These are phyloP conservation scores for Corymbia citriodora DNA, from an alignment of 441 rosid genomes.

Conservation along the genomic window DNA sequence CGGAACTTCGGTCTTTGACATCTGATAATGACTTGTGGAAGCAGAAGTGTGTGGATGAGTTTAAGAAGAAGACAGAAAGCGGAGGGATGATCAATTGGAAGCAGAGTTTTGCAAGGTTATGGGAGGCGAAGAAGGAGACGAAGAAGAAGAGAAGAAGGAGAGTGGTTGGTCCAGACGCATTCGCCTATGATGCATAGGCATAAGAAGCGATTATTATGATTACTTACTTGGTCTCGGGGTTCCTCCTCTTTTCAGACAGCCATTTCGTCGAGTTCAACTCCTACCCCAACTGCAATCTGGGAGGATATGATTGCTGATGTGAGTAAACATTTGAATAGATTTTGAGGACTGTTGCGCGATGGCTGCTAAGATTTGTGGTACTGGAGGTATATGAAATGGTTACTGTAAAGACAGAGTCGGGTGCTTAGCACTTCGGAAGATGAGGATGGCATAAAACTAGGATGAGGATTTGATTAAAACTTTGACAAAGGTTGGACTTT, in stretches of 20 bases:
- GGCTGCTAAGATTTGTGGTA: neutral
- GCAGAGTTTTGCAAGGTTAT: constrained; percentile 16
- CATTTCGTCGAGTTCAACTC: neutral
- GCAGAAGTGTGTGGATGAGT: constrained; percentile 44
- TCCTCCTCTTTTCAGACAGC: constrained; percentile 17
- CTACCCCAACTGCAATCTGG: constrained; percentile 23
- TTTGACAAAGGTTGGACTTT: neutral
- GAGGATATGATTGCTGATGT: constrained; percentile 4
- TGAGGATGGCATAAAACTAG: neutral
- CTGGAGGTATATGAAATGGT: neutral
- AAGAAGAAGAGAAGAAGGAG: neutral
- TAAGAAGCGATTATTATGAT: constrained; percentile 31
- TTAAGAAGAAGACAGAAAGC: neutral
- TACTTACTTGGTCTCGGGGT: constrained; percentile 7
- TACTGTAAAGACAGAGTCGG: neutral
- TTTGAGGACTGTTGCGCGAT: neutral
- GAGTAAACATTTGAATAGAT: neutral
- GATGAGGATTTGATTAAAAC: neutral
- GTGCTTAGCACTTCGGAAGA: neutral
- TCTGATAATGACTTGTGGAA: constrained; percentile 54
- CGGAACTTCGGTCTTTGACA: constrained; percentile 43
- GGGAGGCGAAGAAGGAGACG: constrained; percentile 17
- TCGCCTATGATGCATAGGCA: constrained; percentile 7
- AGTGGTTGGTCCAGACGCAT: neutral
- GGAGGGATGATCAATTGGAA: constrained; percentile 30